These are phyloP conservation scores for Sporothrix phasma DNA, from an alignment of 2,329 filamentous ascomycete genomes.

Conservation along the genomic window DNA sequence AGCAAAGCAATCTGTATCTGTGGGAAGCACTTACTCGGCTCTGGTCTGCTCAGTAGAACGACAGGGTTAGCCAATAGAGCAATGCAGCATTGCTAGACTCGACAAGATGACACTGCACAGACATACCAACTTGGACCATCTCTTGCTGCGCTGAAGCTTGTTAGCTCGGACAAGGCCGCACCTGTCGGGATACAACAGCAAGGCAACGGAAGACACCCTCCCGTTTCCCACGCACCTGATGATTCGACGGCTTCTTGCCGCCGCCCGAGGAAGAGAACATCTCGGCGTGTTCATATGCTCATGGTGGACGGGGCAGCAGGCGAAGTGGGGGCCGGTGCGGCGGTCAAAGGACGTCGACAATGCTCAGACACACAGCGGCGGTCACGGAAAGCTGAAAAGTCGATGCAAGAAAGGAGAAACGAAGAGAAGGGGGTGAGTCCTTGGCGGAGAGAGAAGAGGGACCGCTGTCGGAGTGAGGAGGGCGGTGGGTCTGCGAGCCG, in stretches of 20 bases:
- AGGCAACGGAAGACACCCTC: too few species aligned
- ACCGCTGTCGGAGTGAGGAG: neutral
- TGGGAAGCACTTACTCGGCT: slow-evolving; percentile 45
- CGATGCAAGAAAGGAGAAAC: too few species aligned
- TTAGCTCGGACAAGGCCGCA: slow-evolving; percentile 25
- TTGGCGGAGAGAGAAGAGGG: neutral
- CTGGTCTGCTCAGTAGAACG: slow-evolving; percentile 39
- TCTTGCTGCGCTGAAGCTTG: slow-evolving; percentile 52
- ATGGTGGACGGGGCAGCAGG: neutral
- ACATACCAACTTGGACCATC: slow-evolving; percentile 98
- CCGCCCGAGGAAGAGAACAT: slow-evolving; percentile 58
- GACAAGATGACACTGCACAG: neutral
- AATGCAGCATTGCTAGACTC: neutral
- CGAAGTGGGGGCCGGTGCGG: neutral
- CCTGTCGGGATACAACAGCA: slow-evolving; percentile 16
- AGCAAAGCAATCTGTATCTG: too few species aligned
- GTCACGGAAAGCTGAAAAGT: neutral
- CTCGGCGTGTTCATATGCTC: slow-evolving; percentile 7
- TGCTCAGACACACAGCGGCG: neutral
- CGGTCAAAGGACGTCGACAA: neutral
- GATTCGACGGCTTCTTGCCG: slow-evolving; percentile 60
- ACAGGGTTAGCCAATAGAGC: slow-evolving; percentile 11
- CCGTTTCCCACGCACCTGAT: too few species aligned
- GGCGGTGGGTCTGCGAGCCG: neutral
- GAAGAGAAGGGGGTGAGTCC: neutral